These are phyloP conservation scores for Plantago ovata DNA, from an alignment of 257 asterid species.

Conservation along the genomic window DNA sequence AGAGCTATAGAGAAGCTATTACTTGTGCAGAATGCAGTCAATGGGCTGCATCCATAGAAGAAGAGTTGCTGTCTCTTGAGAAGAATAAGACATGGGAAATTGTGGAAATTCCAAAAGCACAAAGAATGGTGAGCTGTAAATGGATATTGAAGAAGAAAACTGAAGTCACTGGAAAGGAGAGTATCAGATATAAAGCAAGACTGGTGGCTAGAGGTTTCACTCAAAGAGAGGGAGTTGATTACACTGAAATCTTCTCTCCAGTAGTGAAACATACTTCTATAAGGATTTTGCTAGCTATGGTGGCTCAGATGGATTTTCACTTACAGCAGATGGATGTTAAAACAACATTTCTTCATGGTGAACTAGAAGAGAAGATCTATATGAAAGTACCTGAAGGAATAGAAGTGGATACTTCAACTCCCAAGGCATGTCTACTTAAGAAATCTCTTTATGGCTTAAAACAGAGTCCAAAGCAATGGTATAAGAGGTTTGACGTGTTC, in stretches of 20 bases:
- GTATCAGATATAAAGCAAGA: background rate
- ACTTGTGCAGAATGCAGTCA: background rate
- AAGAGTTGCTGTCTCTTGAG: background rate
- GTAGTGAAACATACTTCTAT: background rate
- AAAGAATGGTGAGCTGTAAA: background rate
- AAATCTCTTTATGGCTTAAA: background rate
- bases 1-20: background rate
- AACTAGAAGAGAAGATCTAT: background rate
- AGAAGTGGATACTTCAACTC: background rate
- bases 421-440: background rate
- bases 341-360: background rate
- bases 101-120: background rate
- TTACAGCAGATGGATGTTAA: background rate
- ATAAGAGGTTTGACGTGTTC: background rate
- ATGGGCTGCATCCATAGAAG: background rate
- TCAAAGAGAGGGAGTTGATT: background rate
- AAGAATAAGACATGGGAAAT: background rate
- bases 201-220: background rate
- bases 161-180: background rate
- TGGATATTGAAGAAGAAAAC: background rate
- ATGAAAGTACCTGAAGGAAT: background rate
- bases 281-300: background rate
- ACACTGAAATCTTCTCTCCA: background rate
- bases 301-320: background rate
- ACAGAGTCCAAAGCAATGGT: background rate